Conservation (phyloP, 106 monocot species). For the Dioscorea dumetorum region DNA sequence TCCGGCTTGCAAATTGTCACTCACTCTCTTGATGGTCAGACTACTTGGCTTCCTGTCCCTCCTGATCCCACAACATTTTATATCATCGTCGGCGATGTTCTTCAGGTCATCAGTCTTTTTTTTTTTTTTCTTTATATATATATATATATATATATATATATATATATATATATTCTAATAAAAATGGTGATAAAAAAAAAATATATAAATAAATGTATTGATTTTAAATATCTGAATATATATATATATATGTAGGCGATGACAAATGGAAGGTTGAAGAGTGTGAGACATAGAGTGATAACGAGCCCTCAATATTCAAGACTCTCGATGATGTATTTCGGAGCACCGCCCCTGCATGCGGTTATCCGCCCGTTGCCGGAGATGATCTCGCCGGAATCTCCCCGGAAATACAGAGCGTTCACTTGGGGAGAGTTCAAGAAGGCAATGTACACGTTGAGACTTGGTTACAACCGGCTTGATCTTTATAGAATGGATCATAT, state of each 20-base stretch:
- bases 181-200: no score
- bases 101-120: slow-evolving; percentile 1
- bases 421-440: slow-evolving; percentile 51
- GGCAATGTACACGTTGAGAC: slow-evolving; percentile 29
- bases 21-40: background rate
- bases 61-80: background rate
- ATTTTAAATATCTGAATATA: no score
- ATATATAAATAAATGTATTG: no score
- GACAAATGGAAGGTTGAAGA: slow-evolving; percentile 25
- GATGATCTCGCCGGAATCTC: slow-evolving; percentile 18
- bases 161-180: no score
- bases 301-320: slow-evolving; percentile 9
- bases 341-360: slow-evolving; percentile 7
- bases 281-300: slow-evolving; percentile 26
- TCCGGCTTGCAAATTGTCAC: slow-evolving; percentile 55
- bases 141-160: no score
- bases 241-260: slow-evolving; percentile 13
- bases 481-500: slow-evolving; percentile 16
- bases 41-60: background rate
- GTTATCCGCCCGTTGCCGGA: slow-evolving; percentile 22
- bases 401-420: slow-evolving; percentile 23
- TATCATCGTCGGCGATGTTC: background rate
- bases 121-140: no score
- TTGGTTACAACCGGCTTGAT: slow-evolving; percentile 26
- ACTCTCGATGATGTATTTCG: slow-evolving; percentile 18